Conservation (phyloP, 371 early-diverging fungal genomes). For the Smittium mucronatum region DNA sequence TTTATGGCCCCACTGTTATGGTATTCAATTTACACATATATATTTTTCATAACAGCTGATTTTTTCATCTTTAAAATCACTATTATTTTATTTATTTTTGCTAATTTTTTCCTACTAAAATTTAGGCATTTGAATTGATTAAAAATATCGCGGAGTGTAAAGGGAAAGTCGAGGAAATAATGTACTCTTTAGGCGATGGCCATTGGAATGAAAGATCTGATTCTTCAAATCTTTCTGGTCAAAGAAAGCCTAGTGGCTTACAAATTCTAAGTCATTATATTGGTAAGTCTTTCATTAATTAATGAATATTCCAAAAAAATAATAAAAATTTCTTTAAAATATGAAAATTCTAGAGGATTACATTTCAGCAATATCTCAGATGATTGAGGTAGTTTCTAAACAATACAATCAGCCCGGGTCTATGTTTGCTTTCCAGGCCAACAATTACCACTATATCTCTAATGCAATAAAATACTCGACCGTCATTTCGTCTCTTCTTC, state of each 20-base stretch:
- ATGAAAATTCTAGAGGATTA: slow-evolving; percentile 18
- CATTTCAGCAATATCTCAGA: slow-evolving; percentile 23
- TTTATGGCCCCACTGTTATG: slow-evolving; percentile 25
- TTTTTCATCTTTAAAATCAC: too few species aligned
- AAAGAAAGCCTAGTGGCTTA: slow-evolving; percentile 28
- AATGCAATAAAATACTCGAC: slow-evolving; percentile 28
- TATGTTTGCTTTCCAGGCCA: slow-evolving; percentile 31
- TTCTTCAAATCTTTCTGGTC: slow-evolving; percentile 16
- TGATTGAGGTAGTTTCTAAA: slow-evolving; percentile 28
- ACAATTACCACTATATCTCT: slow-evolving; percentile 30
- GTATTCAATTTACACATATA: slow-evolving; percentile 16
- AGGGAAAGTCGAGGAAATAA: slow-evolving; percentile 24
- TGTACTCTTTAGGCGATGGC: slow-evolving; percentile 31
- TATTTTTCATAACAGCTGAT: slow-evolving; percentile 18
- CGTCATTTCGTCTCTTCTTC: slow-evolving; percentile 25
- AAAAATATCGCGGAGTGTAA: slow-evolving; percentile 24
- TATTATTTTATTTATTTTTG: too few species aligned
- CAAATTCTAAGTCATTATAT: slow-evolving; percentile 33
- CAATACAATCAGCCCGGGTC: slow-evolving; percentile 28
- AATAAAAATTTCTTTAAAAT: not conserved
- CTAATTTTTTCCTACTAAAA: too few species aligned
- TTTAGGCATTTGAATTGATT: slow-evolving; percentile 9
- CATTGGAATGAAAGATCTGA: slow-evolving; percentile 28
- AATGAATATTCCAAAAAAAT: too few species aligned
- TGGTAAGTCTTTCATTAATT: too few species aligned